phyloP scores from a whole-genome alignment of 768 basidiomycete genomes.

The Myochromella boudieri region DNA sequence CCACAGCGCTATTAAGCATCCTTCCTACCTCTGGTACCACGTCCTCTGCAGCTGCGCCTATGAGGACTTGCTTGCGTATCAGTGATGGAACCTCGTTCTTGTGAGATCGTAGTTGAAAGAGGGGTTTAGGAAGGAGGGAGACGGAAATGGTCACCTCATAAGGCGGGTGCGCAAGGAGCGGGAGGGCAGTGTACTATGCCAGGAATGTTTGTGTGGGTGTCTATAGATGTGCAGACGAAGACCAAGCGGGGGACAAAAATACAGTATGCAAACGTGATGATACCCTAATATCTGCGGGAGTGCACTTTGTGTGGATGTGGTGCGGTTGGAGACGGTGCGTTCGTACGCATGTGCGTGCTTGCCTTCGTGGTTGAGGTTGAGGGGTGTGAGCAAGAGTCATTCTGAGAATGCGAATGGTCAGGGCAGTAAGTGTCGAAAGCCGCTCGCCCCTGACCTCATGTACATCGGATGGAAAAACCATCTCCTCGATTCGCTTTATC shows the following conservation, averaged over 20 bases:
- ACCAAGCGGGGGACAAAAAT: slow-evolving; percentile 25
- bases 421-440: slow-evolving; percentile 25
- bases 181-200: slow-evolving; percentile 65
- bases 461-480: slow-evolving; percentile 58
- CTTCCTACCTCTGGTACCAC: slow-evolving; percentile 59
- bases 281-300: slow-evolving; percentile 71
- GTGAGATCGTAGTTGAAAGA: too few species aligned
- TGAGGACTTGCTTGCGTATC: slow-evolving; percentile 63
- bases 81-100: too few species aligned
- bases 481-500: slow-evolving; percentile 63
- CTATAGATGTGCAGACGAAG: slow-evolving; percentile 13
- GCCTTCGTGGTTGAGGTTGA: not conserved
- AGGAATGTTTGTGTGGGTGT: slow-evolving; percentile 36
- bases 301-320: slow-evolving; percentile 40
- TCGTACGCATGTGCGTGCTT: slow-evolving; percentile 11
- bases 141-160: slow-evolving; percentile 63
- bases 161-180: slow-evolving; percentile 69
- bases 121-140: too few species aligned
- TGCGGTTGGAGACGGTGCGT: slow-evolving; percentile 50
- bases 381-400: too few species aligned
- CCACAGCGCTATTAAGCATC: slow-evolving; percentile 76
- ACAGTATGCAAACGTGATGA: slow-evolving; percentile 77
- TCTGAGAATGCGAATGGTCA: slow-evolving; percentile 1
- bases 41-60: slow-evolving; percentile 78
- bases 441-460: slow-evolving; percentile 43